Evolutionary conservation across 129 eudicot species (phyloP), one percentile per base, ranked within the genome.

Genomic region (Tagetes patula): DNA sequence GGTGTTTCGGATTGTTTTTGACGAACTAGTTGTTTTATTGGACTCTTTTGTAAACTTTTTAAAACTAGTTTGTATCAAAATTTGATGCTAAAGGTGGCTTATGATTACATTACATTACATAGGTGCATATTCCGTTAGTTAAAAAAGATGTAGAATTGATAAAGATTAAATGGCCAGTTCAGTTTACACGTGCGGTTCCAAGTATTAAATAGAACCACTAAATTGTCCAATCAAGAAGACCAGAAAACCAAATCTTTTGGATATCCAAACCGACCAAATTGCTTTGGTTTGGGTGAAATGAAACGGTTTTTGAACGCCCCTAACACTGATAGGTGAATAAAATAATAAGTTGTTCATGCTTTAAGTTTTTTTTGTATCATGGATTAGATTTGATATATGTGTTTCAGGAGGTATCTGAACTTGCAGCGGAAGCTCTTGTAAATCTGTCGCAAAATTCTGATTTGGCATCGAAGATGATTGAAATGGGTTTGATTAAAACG

Each of bases 381-480:
- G 53, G 65, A 13, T 61, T 34, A 33, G 34, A 32, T 77, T 11
- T 11, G 13, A 43, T 31, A 4, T 32, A 61, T 42, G 14, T 69
- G 46, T 47, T 83, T 70, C 90, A 93, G 98, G 96, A 89, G 63
- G 95, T 89, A 32, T 87, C 96, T 14, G 95, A 89, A 81, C 98
- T 90, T 65, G 98, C 96, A 30, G 82, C 85, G 12, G 86, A 93
- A 79, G 86, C 98, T 71, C 90, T 93, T 11, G 82, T 93, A 45
- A 93, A 93, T 81, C 79, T 93, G 66, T 93, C 98, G 0, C 96
- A 84, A 67, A 84, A 80, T 27, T 65, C 90, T 34, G 92, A 84
- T 76, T 64, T 85, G 52, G 92, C 96, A 12, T 87, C 79, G 13
- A 80, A 89, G 84, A 84, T 92, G 98, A 82, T 85, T 61, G 85